Conservation (phyloP, 306 rosid genomes). For the Fragaria vesca region DNA sequence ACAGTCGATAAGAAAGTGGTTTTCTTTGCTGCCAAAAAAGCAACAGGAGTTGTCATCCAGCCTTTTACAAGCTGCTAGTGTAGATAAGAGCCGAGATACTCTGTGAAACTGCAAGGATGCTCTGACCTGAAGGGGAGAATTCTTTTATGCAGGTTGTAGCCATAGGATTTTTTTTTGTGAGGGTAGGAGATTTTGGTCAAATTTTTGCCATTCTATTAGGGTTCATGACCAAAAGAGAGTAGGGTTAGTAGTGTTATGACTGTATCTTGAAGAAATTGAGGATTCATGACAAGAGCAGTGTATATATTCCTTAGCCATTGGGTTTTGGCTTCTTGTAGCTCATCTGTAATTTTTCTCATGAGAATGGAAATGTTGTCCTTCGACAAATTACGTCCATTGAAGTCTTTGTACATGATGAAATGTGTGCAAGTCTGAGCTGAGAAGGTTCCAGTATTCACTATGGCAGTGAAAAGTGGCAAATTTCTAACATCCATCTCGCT, state of each 20-base stretch:
- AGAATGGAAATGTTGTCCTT: too few species aligned
- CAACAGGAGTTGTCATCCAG: conserved; percentile 47
- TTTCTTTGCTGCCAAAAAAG: conserved; percentile 50
- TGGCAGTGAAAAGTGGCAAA: too few species aligned
- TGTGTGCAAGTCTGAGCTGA: not conserved
- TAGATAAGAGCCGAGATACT: not conserved
- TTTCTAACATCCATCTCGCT: too few species aligned
- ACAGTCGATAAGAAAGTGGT: conserved; percentile 57
- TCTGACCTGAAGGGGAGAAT: not conserved
- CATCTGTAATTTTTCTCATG: not conserved
- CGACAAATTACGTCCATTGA: too few species aligned
- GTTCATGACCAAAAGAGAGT: not conserved
- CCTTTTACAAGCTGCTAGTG: conserved; percentile 34
- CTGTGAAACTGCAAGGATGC: not conserved
- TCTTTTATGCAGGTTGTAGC: not conserved
- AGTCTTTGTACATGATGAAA: not conserved
- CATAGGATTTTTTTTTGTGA: not conserved
- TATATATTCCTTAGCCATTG: not conserved
- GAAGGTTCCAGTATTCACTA: not conserved
- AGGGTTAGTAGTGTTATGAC: not conserved
- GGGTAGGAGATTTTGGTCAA: conserved; percentile 4
- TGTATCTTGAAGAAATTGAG: conserved; percentile 1
- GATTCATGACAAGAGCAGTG: not conserved
- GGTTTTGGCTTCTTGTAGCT: not conserved
- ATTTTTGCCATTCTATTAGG: not conserved